Base-by-base conservation (phyloP, 495 filamentous ascomycete genomes). In the Penicillium atrosanguineum region DNA sequence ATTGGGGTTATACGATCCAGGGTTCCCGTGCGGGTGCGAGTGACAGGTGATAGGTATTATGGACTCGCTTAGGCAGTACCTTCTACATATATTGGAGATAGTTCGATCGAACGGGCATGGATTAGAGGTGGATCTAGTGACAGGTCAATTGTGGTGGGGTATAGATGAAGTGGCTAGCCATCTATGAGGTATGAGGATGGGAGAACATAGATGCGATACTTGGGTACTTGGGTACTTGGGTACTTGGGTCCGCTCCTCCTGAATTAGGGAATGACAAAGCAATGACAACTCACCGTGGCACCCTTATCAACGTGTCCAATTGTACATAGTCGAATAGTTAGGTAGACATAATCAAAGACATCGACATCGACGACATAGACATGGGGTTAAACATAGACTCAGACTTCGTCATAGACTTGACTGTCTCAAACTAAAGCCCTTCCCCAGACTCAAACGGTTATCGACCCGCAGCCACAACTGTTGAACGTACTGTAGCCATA, bases 1-100 rank as follows among this genome's bases (percentile, higher is more conserved):
- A 50, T 44, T 49, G 36, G 38, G 42, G 51, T 52, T 53, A 6
- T 9, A 7, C 20, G 26, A 51, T 53, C 58, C 58, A 59, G 34
- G 57, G 52, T 48, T 62, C 44, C 44, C 23, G 7, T 29, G 19
- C 14, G n/a, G 11, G 44, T 29, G 19, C 18, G 11, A 6, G 44
- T 39, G 39, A 28, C 25, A 20, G 38, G 19, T 51, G 16, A n/a
- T 6, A 15, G 36, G 2, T 18, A 37, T 16, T 29, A 23, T 34
- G 9, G 28, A 14, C 31, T 34, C 31, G 31, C 31, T 1, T 34
- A 34, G 31, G 31, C 3, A 34, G 31, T 15, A 34, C 9, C 11
- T 23, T 23, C 9, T 34, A 34, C 9, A 14, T 34, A 34, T 2
- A 14, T 14, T 14, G 6, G 23, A n/a, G 23, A 16, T n/a, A 14